These are phyloP conservation scores for Apiotrichum akiyoshidainum DNA, from an alignment of 1,284 basidiomycete species.

Conservation along the genomic window DNA sequence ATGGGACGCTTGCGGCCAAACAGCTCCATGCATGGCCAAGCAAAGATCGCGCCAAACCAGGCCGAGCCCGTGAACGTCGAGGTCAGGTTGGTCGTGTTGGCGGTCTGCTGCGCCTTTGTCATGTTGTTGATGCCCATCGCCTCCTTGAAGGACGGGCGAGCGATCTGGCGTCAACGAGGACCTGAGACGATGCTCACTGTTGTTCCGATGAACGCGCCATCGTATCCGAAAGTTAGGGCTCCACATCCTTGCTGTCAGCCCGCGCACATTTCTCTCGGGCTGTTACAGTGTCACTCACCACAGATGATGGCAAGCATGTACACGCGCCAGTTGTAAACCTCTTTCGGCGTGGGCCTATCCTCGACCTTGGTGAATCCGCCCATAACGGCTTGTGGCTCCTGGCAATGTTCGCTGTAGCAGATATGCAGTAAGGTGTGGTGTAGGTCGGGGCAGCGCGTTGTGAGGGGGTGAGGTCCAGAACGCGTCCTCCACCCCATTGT, in stretches of 20 bases:
- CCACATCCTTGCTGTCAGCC: too few species aligned
- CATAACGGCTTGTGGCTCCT: conserved; percentile 2
- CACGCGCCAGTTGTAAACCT: conserved; percentile 57
- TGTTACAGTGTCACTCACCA: too few species aligned
- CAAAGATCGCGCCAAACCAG: conserved; percentile 36
- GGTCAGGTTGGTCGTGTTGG: conserved; percentile 50
- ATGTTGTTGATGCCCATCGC: conserved; percentile 51
- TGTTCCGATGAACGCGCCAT: conserved; percentile 48
- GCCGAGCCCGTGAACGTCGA: conserved; percentile 49
- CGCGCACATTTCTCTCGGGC: too few species aligned
- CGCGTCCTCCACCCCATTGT: too few species aligned
- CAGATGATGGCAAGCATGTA: too few species aligned
- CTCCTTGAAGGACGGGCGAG: conserved; percentile 53
- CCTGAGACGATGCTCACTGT: too few species aligned
- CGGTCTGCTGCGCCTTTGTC: too few species aligned
- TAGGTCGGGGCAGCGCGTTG: too few species aligned
- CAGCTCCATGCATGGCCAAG: conserved; percentile 28
- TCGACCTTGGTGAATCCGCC: conserved; percentile 39
- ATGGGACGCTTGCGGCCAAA: conserved; percentile 36
- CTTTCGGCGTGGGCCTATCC: conserved; percentile 53
- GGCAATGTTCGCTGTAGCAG: too few species aligned
- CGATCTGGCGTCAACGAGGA: too few species aligned
- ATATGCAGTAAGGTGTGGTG: too few species aligned
- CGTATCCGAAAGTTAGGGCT: conserved; percentile 54
- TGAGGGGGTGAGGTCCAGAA: too few species aligned